Conservation (phyloP, 2,329 filamentous ascomycete genomes). For the Colletotrichum sp. region DNA sequence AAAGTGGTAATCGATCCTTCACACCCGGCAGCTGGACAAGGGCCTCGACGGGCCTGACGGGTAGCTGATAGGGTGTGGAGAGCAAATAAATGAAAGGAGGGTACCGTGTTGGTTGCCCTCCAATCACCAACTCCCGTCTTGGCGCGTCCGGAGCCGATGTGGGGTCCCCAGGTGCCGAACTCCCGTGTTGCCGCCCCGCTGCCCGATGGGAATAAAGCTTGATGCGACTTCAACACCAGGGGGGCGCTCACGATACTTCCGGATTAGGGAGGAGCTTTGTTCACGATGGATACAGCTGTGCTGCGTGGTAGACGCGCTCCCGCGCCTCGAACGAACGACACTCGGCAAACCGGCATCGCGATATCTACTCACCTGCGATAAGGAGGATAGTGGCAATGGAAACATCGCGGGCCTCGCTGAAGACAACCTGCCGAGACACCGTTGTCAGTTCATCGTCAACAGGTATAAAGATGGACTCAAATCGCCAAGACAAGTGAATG, state of each 20-base stretch:
- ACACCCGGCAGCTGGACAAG: neutral
- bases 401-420: neutral
- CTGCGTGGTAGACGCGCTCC: neutral
- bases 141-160: neutral
- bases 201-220: neutral
- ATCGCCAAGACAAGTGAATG: neutral
- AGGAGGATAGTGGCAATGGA: neutral
- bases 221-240: neutral
- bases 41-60: neutral
- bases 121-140: neutral
- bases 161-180: neutral
- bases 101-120: neutral
- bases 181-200: neutral
- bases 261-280: conserved; percentile 10
- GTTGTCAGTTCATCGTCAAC: neutral
- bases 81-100: neutral
- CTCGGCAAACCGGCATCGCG: conserved; percentile 5
- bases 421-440: neutral
- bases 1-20: conserved; percentile 8
- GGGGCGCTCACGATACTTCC: conserved; percentile 6
- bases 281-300: neutral
- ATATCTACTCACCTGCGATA: conserved; percentile 11
- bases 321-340: neutral
- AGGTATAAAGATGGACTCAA: neutral
- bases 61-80: neutral